phyloP scores from a whole-genome alignment of 306 rosid genomes.

The Abrus pulchellus region DNA sequence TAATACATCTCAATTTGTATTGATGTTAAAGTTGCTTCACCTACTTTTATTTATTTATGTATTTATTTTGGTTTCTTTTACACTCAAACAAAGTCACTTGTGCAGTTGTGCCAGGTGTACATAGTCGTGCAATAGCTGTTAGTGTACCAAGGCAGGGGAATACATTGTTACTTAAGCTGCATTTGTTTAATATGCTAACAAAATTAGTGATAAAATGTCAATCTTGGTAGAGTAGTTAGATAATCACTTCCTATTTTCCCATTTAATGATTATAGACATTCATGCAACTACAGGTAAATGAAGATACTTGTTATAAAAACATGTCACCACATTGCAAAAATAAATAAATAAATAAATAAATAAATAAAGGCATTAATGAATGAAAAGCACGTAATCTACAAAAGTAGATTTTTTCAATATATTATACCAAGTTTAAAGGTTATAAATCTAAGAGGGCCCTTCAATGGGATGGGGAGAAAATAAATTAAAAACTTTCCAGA shows the following conservation, averaged over 20 bases:
- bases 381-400: slow-evolving; percentile 27
- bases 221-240: not conserved
- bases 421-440: slow-evolving; percentile 19
- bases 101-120: not conserved
- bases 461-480: not conserved
- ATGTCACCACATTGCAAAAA: slow-evolving; percentile 13
- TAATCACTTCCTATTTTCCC: not conserved
- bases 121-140: not conserved
- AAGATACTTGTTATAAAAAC: slow-evolving; percentile 30
- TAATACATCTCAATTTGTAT: no score
- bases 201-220: not conserved
- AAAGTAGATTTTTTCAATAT: slow-evolving; percentile 25
- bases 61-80: no score
- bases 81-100: not conserved
- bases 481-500: slow-evolving; percentile 18
- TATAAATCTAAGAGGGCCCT: slow-evolving; percentile 10
- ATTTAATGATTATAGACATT: not conserved
- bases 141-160: not conserved
- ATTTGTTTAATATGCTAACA: not conserved
- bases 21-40: no score
- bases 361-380: slow-evolving; percentile 14
- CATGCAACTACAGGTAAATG: slow-evolving; percentile 3
- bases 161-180: not conserved
- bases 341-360: slow-evolving; percentile 8
- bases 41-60: no score